Evolutionary conservation across 768 basidiomycete species (phyloP), one percentile per base, ranked within the genome.

Genomic region (Cystobasidium onofrii): DNA sequence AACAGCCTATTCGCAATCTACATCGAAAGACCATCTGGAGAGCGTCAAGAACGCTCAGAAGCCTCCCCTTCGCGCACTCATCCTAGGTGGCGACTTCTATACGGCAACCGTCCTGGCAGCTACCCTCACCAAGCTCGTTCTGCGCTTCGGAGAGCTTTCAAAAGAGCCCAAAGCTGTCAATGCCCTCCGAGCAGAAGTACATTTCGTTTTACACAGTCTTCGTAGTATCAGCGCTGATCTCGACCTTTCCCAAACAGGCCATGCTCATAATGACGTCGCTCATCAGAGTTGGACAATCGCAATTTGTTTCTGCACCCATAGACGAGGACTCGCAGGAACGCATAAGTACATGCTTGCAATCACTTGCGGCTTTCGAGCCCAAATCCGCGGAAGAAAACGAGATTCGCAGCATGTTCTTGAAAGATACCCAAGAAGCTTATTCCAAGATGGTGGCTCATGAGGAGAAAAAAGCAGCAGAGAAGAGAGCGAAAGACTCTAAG

Each of bases 221-320:
- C 71, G 41, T 20, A 39, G 2, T 1, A 27, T 15, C 41, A 18
- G 18, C 62, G 39, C 74, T 74, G n/a, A 64, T 10, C 25, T 17
- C 15, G 17, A 15, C 4, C n/a, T 36, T 20, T 34, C n/a, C 46
- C 46, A 33, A 75, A 18, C 77, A 91, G 89, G 88, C 91, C 4
- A 97, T 99, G 91, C 85, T 99, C 67, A 92, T 98, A 80, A 97
- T 99, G 96, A 89, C 93, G 0, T 96, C 93, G 10, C 85, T 93
- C 80, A 90, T 98, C 80, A 92, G 96, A 61, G 91, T 97, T 70
- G 96, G 96, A 43, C 95, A 98, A 82, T 94, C 92, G 67, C 95
- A 94, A 80, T 94, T 95, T 77, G 90, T 89, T 54, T 87, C 90
- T 0, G 89, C 88, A 0, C 90, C 91, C n/a, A 99, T 99, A 76